Evolutionary conservation across 352 stramenopile species (phyloP).

Genomic region (Globisporangium solare): DNA sequence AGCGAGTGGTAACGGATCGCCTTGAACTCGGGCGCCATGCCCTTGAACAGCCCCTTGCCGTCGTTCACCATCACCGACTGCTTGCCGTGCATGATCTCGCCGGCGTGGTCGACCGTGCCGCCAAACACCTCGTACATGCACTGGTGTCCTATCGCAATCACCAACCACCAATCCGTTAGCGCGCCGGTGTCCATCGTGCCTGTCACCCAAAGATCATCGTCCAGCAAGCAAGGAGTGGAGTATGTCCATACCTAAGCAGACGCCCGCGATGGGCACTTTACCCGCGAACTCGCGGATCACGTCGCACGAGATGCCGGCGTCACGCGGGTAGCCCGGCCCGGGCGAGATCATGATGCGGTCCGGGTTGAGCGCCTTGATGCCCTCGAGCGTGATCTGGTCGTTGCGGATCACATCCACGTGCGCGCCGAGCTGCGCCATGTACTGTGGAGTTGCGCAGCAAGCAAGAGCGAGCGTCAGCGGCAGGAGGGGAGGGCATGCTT

Average conservation of each 20-base stretch:
- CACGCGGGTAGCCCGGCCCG: slow-evolving; percentile 73
- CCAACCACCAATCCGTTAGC: too few species aligned
- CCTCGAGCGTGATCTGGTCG: slow-evolving; percentile 78
- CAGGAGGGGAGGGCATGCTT: too few species aligned
- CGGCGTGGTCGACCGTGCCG: slow-evolving; percentile 76
- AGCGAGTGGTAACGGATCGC: slow-evolving; percentile 88
- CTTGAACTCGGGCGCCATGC: slow-evolving; percentile 72
- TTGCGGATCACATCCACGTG: slow-evolving; percentile 80
- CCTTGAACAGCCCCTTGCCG: slow-evolving; percentile 81
- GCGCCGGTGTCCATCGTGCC: background rate
- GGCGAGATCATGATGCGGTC: slow-evolving; percentile 89
- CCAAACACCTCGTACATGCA: slow-evolving; percentile 88
- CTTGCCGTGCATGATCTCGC: slow-evolving; percentile 88
- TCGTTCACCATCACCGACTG: slow-evolving; percentile 80
- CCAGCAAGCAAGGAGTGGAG: background rate
- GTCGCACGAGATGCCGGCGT: slow-evolving; percentile 79
- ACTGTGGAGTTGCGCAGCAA: slow-evolving; percentile 25
- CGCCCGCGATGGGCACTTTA: slow-evolving; percentile 78
- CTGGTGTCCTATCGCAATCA: slow-evolving; percentile 44
- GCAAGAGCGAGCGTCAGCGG: background rate
- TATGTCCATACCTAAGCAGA: slow-evolving; percentile 51
- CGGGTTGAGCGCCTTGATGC: slow-evolving; percentile 67
- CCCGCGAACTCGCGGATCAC: slow-evolving; percentile 80
- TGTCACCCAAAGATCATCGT: background rate
- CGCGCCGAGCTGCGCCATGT: slow-evolving; percentile 81